Base-by-base conservation (phyloP, 257 asterid species). In the Nicotiana knightiana region DNA sequence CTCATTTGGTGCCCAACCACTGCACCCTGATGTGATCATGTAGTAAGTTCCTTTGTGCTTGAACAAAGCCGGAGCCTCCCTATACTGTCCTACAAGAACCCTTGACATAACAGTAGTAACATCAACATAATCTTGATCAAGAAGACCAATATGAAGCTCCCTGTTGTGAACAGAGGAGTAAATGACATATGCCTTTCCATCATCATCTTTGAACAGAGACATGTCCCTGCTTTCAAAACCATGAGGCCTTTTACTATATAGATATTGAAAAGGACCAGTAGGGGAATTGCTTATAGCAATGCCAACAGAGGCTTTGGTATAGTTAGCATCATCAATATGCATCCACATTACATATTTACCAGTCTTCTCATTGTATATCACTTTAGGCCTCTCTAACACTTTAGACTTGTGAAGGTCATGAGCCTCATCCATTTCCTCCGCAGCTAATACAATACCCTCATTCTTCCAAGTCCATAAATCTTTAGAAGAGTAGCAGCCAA, bases 1-100 rank as follows among this genome's bases (percentile, higher is more conserved):
- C 88, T 93, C 97, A 43, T 94, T 94, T 1, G 98, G 97, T 15
- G 93, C 88, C 95, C 97, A 94, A 4, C 97, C 96, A 67, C 97
- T 92, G 87, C 97, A 94, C 3, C 98, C 98, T 1, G 98, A 94
- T 1, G 97, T 94, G 84, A 92, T 67, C 97, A 92, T 92, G 81
- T 89, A 91, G 81, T 92, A 94, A 57, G 85, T 79, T 1, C 87
- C 90, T 3, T 48, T 12, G 43, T 88, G 57, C 91, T 89, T 94
- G 84, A 94, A 94, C 86, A 94, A 88, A 3, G 93, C 93, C 0
- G 98, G 98, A 10, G 97, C 91, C 83, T 92, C 97, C 51, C 97
- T 58, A 86, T 88, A 88, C 85, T 88, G 92, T 17, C 98, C 97
- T 10, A 92, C 85, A 1, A 92, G 82, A 48, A 82, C 92, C 84